Evolutionary conservation across 345 rosid species (phyloP), one percentile per base, ranked within the genome.

Genomic region (Isatis tinctoria): DNA sequence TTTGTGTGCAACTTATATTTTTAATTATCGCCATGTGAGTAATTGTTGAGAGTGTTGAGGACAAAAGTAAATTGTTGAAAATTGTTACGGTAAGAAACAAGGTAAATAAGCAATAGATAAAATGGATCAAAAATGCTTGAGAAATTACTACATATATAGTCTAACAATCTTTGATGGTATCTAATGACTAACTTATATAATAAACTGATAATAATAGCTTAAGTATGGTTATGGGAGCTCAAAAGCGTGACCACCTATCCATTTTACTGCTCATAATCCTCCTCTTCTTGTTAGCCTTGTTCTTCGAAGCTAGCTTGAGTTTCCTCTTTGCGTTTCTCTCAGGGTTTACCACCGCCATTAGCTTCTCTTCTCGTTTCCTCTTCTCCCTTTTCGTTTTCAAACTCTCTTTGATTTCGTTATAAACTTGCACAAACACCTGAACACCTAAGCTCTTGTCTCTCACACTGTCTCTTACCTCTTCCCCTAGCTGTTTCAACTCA

Each of bases 281-380:
- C 82, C 98, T 86, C 65, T 73, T 90, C 85, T 92, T 92, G 85
- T 86, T 79, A 65, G 76, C 85, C 12, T 84, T 77, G 58, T 84
- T 86, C 88, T 90, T 92, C 40, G 84, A 85, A 10, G 96, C 84
- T 14, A 82, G 39, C 76, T 85, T 85, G 30, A 87, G 70, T 80
- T 92, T 92, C 83, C 98, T 87, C 85, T 90, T 88, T 40, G 96
- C 95, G 72, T 84, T 86, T 17, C 91, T 78, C 65, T n/a, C 72
- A 1, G 96, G 96, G 60, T 88, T 87, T 33, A 84, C 80, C 22
- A 90, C 96, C 10, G 95, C 87, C 92, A 87, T 86, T 9, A 72
- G 66, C 81, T 88, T 92, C 65, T 85, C 90, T 4, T 86, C 91
- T 67, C 77, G 86, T 67, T 79, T 92, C 82, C 92, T 87, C 82